Percentiles rank a stretch among this genome's conserved stretches.
These are phyloP conservation scores for Harringtonia lauricola DNA, from an alignment of 2,329 filamentous ascomycete genomes.

Conservation along the genomic window DNA sequence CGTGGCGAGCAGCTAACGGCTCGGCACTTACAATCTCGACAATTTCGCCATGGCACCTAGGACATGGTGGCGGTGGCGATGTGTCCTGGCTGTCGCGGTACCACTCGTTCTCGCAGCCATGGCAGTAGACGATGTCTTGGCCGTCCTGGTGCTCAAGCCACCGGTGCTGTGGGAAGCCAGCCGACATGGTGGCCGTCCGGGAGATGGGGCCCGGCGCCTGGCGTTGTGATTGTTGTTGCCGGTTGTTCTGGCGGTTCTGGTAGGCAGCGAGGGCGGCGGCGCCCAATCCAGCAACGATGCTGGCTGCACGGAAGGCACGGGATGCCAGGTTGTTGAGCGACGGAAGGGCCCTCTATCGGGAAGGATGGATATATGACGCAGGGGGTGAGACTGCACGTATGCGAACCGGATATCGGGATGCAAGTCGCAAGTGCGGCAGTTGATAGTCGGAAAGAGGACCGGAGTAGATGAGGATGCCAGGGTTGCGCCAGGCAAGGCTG, in stretches of 20 bases:
- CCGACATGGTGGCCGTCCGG: conserved; percentile 13
- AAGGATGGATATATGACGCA: too few species aligned
- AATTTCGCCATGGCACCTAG: conserved; percentile 65
- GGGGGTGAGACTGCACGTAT: too few species aligned
- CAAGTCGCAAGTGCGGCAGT: too few species aligned
- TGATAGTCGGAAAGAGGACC: too few species aligned
- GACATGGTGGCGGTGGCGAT: conserved; percentile 65
- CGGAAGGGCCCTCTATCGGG: too few species aligned
- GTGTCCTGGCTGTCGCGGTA: conserved; percentile 55
- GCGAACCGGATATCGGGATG: too few species aligned
- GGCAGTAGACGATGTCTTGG: conserved; percentile 75
- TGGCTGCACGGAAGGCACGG: conserved; percentile 40
- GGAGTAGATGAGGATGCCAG: too few species aligned
- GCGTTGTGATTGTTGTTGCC: background rate
- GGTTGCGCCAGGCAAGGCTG: too few species aligned
- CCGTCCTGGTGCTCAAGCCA: conserved; percentile 38
- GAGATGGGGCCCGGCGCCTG: background rate
- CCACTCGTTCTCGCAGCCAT: conserved; percentile 74
- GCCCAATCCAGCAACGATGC: conserved; percentile 48
- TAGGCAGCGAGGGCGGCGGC: conserved; percentile 45
- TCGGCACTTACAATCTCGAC: conserved; percentile 66
- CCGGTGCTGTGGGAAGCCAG: conserved; percentile 9
- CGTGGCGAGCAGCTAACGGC: too few species aligned
- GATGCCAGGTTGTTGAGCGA: conserved; percentile 29
- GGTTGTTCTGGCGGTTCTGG: conserved; percentile 31